Conservation (phyloP, 148 eudicot genomes). For the Camellia lanceoleosa region DNA sequence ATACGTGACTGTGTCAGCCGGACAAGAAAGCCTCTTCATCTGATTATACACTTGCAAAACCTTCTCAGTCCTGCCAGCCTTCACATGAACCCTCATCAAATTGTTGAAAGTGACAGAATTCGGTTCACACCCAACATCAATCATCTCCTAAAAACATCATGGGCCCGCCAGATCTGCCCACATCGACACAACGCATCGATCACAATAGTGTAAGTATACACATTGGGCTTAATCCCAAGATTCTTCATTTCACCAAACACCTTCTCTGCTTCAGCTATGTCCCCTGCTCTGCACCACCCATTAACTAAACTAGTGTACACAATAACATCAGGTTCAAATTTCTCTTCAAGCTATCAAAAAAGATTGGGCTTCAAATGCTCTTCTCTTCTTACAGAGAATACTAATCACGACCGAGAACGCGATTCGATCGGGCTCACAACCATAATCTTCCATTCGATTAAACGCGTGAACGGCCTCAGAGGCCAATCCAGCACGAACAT, state of each 20-base stretch:
- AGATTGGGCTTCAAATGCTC: constrained; percentile 73
- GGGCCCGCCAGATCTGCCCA: constrained; percentile 79
- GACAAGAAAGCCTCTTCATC: constrained; percentile 68
- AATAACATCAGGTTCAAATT: constrained; percentile 64
- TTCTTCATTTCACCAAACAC: constrained; percentile 78
- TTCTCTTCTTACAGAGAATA: constrained; percentile 64
- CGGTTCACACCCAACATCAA: constrained; percentile 65
- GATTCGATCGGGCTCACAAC: constrained; percentile 50
- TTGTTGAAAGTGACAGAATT: constrained; percentile 80
- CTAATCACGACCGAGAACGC: constrained; percentile 53
- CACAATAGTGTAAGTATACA: constrained; percentile 65
- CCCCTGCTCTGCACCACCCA: constrained; percentile 82
- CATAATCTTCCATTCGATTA: constrained; percentile 87
- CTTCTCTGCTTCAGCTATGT: constrained; percentile 68
- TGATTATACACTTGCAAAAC: constrained; percentile 85
- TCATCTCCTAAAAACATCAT: constrained; percentile 88
- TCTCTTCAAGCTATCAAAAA: constrained; percentile 60
- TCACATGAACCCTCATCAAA: constrained; percentile 85
- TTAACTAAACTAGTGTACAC: constrained; percentile 70
- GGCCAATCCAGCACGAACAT: constrained; percentile 69
- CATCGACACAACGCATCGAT: constrained; percentile 82
- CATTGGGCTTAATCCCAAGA: constrained; percentile 73
- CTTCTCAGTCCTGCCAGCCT: constrained; percentile 64
- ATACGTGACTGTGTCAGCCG: constrained; percentile 65
- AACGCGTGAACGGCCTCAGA: constrained; percentile 68